phyloP scores from a whole-genome alignment of 257 asterid genomes.

The Echium plantagineum region DNA sequence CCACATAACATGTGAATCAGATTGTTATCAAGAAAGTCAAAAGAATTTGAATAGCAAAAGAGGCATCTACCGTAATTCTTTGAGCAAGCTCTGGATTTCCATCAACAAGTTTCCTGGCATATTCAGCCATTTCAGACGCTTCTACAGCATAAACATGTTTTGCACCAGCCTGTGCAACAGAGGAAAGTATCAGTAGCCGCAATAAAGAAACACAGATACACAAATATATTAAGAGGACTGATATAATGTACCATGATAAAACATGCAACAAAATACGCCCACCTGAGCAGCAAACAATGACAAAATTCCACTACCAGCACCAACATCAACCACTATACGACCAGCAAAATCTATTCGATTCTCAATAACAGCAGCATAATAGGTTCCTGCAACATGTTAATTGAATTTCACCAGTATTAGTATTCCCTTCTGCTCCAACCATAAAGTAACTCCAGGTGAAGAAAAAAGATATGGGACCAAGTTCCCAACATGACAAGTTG shows the following conservation, averaged over 20 bases:
- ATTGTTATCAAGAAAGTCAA: constrained; percentile 5
- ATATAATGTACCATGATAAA: neutral
- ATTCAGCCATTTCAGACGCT: constrained; percentile 97
- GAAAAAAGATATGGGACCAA: too few relatives aligned
- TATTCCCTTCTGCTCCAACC: neutral
- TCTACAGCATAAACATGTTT: constrained; percentile 98
- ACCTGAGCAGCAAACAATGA: constrained; percentile 99
- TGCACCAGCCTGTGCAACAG: constrained; percentile 73
- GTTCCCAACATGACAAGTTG: neutral
- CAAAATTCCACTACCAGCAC: constrained; percentile 99
- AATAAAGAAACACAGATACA: neutral
- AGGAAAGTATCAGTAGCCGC: constrained; percentile 3
- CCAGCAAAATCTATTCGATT: constrained; percentile 73
- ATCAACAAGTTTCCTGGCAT: constrained; percentile 77
- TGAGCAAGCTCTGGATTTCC: constrained; percentile 73
- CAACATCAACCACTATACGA: constrained; percentile 94
- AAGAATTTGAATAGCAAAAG: constrained; percentile 1
- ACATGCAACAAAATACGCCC: neutral
- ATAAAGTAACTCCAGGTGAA: too few relatives aligned
- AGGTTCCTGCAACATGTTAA: constrained; percentile 54
- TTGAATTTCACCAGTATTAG: neutral
- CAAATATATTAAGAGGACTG: neutral
- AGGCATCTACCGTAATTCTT: constrained; percentile 62
- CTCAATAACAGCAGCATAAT: constrained; percentile 96
- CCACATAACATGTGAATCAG: constrained; percentile 7